Evolutionary conservation across 2,329 filamentous ascomycete genomes (phyloP), one percentile per base, ranked within the genome.

Genomic region (Talaromyces sp.): DNA sequence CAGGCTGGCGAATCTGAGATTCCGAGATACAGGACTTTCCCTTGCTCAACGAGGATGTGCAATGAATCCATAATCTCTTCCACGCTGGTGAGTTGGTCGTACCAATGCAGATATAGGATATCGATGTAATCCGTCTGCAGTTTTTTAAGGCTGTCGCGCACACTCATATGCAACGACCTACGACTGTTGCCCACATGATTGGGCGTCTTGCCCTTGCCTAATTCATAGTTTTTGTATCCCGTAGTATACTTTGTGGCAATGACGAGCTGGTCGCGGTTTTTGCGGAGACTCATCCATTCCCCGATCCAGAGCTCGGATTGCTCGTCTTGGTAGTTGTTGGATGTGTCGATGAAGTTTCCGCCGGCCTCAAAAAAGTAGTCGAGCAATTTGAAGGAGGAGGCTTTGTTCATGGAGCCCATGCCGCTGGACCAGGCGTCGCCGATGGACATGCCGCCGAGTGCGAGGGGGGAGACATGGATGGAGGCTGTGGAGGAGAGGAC

Each of bases 321-420:
- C 74, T 90, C 82, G 66, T 81, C 78, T 70, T 90, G 88, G 76
- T 91, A 91, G 74, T 88, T 88, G 78, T 87, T 89, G 66, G 88
- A 72, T 0, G 88, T 91, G 74, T 92, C 90, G 72, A 92, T 88
- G 75, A 92, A 91, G 77, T 92, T 92, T 27, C 90, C 89, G 3
- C 88, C 88, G 0, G 87, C 82, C 5, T 84, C 82, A 66, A 84
- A 86, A 77, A 86, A 91, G 72, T 84, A 86, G 71, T 92, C 89
- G 8, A 92, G 82, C 29, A 92, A 86, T 22, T 81, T 79, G 69
- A 90, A 88, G 1, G 85, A 82, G 1, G 83, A 83, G 59, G 85
- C 80, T 72, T 91, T 86, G 73, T 85, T 82, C 75, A 89, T 91
- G 43, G 83, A 82, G 36, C 90, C 90, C 84, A 92, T 85, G 61